Evolutionary conservation across 176 grass and related monocot species (phyloP), one percentile per base, ranked within the genome.

Genomic region (Typha latifolia): DNA sequence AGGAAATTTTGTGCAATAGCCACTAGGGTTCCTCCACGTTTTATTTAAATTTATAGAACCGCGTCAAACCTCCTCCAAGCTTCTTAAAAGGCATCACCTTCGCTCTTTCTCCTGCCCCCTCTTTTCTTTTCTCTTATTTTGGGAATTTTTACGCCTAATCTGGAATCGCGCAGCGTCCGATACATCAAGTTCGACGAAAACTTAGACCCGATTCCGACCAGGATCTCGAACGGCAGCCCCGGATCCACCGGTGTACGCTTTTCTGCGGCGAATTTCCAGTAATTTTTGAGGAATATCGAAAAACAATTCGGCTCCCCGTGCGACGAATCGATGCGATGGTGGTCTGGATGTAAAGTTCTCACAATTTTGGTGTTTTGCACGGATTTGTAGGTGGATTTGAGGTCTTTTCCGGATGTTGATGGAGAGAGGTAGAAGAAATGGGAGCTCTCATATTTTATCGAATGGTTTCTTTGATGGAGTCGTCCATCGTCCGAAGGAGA

Each of bases 401-500:
- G 53, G 20, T 22, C 53, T 21, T 43, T 59, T 18, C 18, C 4
- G n/a, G 53, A 21, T 21, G 53, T 18, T 19, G 10, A 59, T 59
- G 53, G 53, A 59, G 53, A 21, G 53, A 21, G 53, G 53, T 21
- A 59, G 53, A 21, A 59, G 53, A 22, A 22, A 59, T 59, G 53
- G 53, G 53, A 22, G 53, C 53, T 59, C 53, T 16, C 20, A 59
- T 21, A 12, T 59, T 7, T 8, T 19, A 19, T 22, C 18, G 18
- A 59, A 59, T 59, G 53, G 18, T 22, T 59, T 21, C 8, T 9
- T 19, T 3, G 14, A 19, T 21, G 53, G 18, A 21, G 16, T 22
- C 53, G 53, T 59, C 53, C n/a, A 59, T 22, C 53, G 53, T 21
- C 8, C 53, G 53, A 59, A 59, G 53, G 53, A 59, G 53, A 59